Evolutionary conservation across 257 asterid genomes (phyloP), one percentile per base, ranked within the genome.

Genomic region (Echium plantagineum): DNA sequence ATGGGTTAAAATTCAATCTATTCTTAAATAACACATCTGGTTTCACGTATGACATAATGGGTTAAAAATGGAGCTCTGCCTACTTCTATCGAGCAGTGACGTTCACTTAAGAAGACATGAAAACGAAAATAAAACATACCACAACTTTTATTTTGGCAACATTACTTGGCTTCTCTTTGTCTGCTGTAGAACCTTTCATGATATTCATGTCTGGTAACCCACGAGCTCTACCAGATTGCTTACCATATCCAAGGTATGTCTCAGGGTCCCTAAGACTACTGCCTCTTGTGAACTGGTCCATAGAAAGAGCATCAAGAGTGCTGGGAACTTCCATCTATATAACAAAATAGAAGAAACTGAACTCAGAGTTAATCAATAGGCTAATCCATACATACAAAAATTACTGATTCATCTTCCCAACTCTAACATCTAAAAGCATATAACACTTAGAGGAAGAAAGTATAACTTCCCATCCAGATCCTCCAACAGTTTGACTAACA

Each of bases 111-210:
- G 15, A 24, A 59, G 57, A 56, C 20, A 59, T 6, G 28, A n/a
- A 59, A 55, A 63, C 35, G 58, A 32, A 15, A 59, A 55, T 60
- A 49, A 53, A 47, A 73, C 79, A 62, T 52, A 75, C 98, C 95
- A 93, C 98, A 24, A 93, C 98, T 89, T 89, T 93, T 69, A 93
- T 89, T 79, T 93, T 93, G 52, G 97, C 98, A 55, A 89, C 95
- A 69, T 80, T 93, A 77, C 94, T 83, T 56, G 94, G 79, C 72
- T 80, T 89, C 77, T 83, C 94, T 65, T 86, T 89, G 61, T 93
- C 98, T 59, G 88, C 79, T 20, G 87, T 77, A 54, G 86, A 73
- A 72, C 79, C 83, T 74, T 80, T 89, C 64, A 77, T 56, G 67
- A 72, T 84, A 63, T 71, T 89, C 72, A 67, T 83, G 75, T 93